phyloP scores from a whole-genome alignment of 805 yeast species.

The Pichia deserticola region DNA sequence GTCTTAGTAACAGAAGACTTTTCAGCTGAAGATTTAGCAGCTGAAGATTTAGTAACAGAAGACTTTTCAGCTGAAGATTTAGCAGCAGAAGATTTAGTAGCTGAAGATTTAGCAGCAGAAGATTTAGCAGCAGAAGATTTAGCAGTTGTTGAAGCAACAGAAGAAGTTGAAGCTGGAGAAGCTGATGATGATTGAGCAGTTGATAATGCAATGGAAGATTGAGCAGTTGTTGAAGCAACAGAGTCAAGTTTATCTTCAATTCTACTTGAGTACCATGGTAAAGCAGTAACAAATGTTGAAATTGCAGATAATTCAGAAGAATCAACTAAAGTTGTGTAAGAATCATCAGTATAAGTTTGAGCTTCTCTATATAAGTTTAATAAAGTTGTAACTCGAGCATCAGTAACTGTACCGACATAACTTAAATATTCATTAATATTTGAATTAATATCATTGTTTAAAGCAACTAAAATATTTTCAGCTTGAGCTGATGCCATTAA shows the following conservation, averaged over 20 bases:
- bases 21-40: not conserved
- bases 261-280: conserved; percentile 31
- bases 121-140: conserved; percentile 8
- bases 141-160: conserved; percentile 8
- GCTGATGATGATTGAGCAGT: conserved; percentile 7
- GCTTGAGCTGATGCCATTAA: conserved; percentile 16
- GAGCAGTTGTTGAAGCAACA: conserved; percentile 10
- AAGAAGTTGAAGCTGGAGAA: conserved; percentile 7
- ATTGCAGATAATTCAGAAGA: conserved; percentile 12
- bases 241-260: conserved; percentile 15
- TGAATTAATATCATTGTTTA: conserved; percentile 30
- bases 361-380: conserved; percentile 28
- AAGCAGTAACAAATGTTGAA: conserved; percentile 24
- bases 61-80: not conserved
- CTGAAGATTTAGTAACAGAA: conserved; percentile 7
- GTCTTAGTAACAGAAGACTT: conserved; percentile 5
- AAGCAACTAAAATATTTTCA: conserved; percentile 29
- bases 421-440: conserved; percentile 28
- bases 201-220: conserved; percentile 11
- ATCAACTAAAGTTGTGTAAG: conserved; percentile 36
- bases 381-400: conserved; percentile 24
- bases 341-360: conserved; percentile 35
- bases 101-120: conserved; percentile 8
- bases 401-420: conserved; percentile 25
- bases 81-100: not conserved